These are phyloP conservation scores for Asterophora lycoperdoides DNA, from an alignment of 768 basidiomycete species.

Conservation along the genomic window DNA sequence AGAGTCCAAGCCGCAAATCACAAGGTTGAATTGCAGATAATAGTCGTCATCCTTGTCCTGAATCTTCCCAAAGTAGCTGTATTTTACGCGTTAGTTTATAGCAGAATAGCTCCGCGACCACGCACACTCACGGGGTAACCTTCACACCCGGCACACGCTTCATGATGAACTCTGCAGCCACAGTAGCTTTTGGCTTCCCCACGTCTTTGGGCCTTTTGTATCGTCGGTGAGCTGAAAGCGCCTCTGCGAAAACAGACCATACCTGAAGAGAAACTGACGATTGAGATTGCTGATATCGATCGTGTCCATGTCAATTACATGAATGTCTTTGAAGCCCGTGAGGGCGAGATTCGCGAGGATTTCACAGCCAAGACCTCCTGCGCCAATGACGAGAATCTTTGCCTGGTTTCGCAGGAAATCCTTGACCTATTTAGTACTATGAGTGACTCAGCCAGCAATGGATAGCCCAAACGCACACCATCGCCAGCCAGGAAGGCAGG, in stretches of 20 bases:
- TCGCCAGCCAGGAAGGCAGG: constrained; percentile 77
- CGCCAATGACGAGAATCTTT: constrained; percentile 97
- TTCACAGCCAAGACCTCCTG: constrained; percentile 96
- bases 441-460: neutral
- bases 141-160: constrained; percentile 92
- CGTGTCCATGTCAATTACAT: constrained; percentile 99
- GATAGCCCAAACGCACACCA: constrained; percentile 45
- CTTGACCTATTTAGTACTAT: constrained; percentile 59
- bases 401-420: constrained; percentile 75
- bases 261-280: constrained; percentile 97
- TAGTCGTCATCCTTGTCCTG: constrained; percentile 96
- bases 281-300: constrained; percentile 99
- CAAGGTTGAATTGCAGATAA: constrained; percentile 94
- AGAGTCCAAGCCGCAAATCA: constrained; percentile 96
- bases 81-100: neutral
- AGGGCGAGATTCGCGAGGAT: constrained; percentile 95
- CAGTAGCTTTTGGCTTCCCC: constrained; percentile 88
- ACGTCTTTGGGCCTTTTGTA: constrained; percentile 78
- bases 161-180: constrained; percentile 97
- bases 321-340: constrained; percentile 96
- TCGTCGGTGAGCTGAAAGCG: constrained; percentile 3
- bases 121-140: constrained; percentile 80
- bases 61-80: constrained; percentile 93
- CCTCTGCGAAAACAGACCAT: neutral
- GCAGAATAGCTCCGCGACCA: neutral